Conservation (phyloP, 2,329 filamentous ascomycete genomes). For the Aspergillus pseudoviridinutans region DNA sequence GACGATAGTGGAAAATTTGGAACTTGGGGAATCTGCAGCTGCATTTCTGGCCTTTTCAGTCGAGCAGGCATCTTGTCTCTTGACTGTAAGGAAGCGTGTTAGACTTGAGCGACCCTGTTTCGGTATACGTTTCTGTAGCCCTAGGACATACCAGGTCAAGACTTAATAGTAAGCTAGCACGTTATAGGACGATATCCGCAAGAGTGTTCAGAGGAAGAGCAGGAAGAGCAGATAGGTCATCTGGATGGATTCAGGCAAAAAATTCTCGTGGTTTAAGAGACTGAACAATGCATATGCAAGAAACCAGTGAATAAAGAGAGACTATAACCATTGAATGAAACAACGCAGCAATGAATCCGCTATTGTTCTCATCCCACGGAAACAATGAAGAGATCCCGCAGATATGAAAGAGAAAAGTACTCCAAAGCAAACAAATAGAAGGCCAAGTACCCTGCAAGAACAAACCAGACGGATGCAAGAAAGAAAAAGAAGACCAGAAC, state of each 20-base stretch:
- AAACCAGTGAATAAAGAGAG: neutral
- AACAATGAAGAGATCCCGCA: neutral
- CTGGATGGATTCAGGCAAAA: neutral
- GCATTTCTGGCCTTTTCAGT: conserved; percentile 21
- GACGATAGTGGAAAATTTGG: conserved; percentile 42
- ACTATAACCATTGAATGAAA: neutral
- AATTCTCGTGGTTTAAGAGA: neutral
- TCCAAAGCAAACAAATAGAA: neutral
- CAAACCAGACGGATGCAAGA: neutral
- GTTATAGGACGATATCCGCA: neutral
- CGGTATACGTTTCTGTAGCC: neutral
- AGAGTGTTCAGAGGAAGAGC: neutral
- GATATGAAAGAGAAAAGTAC: neutral
- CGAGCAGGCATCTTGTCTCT: conserved; percentile 19
- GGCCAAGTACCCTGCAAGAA: neutral
- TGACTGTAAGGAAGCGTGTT: conserved; percentile 5
- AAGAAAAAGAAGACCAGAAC: conserved; percentile 2
- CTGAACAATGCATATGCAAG: neutral
- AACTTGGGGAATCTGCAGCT: conserved; percentile 26
- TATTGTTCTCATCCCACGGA: neutral
- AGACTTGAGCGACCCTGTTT: neutral
- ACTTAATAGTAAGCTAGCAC: neutral
- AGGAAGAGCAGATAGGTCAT: neutral
- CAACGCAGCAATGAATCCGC: neutral
- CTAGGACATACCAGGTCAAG: neutral